These are phyloP conservation scores for Rhynchosporium secalis DNA, from an alignment of 2,329 filamentous ascomycete genomes.

Conservation along the genomic window DNA sequence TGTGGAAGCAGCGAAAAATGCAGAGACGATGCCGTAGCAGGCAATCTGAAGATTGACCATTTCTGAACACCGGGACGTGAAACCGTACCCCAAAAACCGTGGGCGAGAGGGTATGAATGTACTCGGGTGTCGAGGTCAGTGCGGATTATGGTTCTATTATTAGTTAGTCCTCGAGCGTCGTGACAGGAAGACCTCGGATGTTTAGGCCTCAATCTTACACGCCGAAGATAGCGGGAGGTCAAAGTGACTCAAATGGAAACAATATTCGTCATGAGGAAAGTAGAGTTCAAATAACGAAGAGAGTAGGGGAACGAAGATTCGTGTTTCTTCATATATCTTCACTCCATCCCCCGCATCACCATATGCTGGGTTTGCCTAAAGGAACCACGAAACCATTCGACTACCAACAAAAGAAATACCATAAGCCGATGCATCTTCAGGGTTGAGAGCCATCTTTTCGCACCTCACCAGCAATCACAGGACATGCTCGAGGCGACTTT, in stretches of 20 bases:
- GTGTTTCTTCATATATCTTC: conserved; percentile 7
- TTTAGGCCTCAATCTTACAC: background rate
- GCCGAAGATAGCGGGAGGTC: conserved; percentile 1
- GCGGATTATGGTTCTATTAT: background rate
- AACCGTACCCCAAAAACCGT: background rate
- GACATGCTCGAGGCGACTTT: background rate
- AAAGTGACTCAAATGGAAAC: background rate
- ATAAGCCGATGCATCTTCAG: conserved; percentile 3
- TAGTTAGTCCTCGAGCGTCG: background rate
- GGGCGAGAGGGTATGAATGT: background rate
- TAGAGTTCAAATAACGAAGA: background rate
- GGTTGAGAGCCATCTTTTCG: background rate
- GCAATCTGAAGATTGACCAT: conserved; percentile 17
- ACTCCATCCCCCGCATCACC: background rate
- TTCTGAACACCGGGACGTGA: background rate
- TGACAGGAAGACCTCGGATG: background rate
- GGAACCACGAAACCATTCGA: background rate
- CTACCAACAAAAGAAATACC: conserved; percentile 1
- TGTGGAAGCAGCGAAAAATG: conserved; percentile 18
- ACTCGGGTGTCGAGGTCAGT: conserved; percentile 6
- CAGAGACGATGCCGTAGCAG: conserved; percentile 19
- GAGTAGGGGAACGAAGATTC: background rate
- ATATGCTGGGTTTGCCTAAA: background rate
- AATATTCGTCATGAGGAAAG: background rate
- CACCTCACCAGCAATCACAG: background rate